A percentile compares a stretch with the other conserved stretches of the same genome.
Evolutionary conservation across 1,284 basidiomycete species (phyloP).

Genomic region (Cryptococcus deneoformans): DNA sequence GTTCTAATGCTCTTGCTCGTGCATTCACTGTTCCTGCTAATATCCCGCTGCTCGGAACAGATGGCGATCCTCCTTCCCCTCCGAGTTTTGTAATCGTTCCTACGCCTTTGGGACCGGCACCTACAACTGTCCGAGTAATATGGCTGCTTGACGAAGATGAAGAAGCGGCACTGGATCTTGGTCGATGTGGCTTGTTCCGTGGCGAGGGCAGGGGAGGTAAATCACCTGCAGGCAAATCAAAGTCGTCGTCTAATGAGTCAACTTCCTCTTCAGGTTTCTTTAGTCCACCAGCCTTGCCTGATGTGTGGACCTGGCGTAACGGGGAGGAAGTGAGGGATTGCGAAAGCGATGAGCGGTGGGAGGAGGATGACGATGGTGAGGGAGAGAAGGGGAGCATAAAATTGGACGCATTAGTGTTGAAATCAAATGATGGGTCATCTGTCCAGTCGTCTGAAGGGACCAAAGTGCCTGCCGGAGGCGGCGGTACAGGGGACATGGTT

Average conservation of each 20-base stretch:
- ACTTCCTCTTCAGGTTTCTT: slow-evolving; percentile 9
- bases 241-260: slow-evolving; percentile 22
- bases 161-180: slow-evolving; percentile 10
- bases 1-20: slow-evolving; percentile 13
- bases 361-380: slow-evolving; percentile 19
- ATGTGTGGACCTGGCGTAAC: slow-evolving; percentile 22
- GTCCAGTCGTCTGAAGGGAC: slow-evolving; percentile 41
- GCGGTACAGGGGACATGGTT: slow-evolving; percentile 24
- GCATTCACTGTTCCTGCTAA: slow-evolving; percentile 25
- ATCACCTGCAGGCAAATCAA: slow-evolving; percentile 16
- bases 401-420: slow-evolving; percentile 17
- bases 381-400: slow-evolving; percentile 15
- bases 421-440: slow-evolving; percentile 41
- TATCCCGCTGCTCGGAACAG: not conserved
- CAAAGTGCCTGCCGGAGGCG: slow-evolving; percentile 22
- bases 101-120: slow-evolving; percentile 32
- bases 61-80: not conserved
- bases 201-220: not conserved
- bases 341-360: slow-evolving; percentile 9
- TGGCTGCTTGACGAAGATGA: slow-evolving; percentile 10
- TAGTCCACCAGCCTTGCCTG: slow-evolving; percentile 1
- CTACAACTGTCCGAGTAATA: slow-evolving; percentile 28
- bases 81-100: slow-evolving; percentile 40
- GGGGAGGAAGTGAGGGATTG: slow-evolving; percentile 24
- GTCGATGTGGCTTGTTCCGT: slow-evolving; percentile 1